phyloP scores from a whole-genome alignment of 768 basidiomycete species.

The Chalciporus chontae region DNA sequence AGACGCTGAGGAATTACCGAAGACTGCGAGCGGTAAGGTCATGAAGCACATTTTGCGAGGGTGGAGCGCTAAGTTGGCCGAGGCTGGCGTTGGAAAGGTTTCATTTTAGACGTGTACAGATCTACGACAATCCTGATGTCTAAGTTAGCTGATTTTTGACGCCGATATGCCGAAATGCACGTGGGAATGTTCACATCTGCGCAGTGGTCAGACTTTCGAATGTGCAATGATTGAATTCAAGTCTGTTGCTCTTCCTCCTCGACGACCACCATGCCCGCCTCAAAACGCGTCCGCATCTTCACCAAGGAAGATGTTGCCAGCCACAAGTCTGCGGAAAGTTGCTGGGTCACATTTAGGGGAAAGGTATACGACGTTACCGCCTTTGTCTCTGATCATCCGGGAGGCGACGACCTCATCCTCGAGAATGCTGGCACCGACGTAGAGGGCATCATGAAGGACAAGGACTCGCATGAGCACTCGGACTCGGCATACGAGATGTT shows the following conservation, averaged over 20 bases:
- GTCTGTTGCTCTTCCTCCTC: background rate
- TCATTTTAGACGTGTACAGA: no score
- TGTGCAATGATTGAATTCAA: background rate
- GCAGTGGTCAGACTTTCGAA: slow-evolving; percentile 12
- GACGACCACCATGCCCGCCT: slow-evolving; percentile 46
- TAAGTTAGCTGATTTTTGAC: slow-evolving; percentile 38
- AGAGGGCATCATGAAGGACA: slow-evolving; percentile 75
- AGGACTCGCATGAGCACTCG: slow-evolving; percentile 81
- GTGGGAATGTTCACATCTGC: slow-evolving; percentile 11
- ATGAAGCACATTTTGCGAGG: slow-evolving; percentile 74
- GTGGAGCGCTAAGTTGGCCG: slow-evolving; percentile 60
- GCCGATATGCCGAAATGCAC: slow-evolving; percentile 8
- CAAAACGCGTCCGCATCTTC: slow-evolving; percentile 67
- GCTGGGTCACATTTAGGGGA: slow-evolving; percentile 79
- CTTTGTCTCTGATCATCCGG: slow-evolving; percentile 88
- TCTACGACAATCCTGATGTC: slow-evolving; percentile 7
- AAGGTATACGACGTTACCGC: slow-evolving; percentile 88
- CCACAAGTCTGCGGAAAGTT: slow-evolving; percentile 59
- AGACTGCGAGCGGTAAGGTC: slow-evolving; percentile 86
- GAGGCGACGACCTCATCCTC: slow-evolving; percentile 89
- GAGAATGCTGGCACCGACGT: slow-evolving; percentile 84
- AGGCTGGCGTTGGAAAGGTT: background rate
- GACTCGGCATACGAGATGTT: slow-evolving; percentile 90
- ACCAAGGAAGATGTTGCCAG: slow-evolving; percentile 67
- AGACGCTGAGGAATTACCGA: slow-evolving; percentile 57